Base-by-base conservation (phyloP, 768 basidiomycete genomes). In the Suillus ampliporus region DNA sequence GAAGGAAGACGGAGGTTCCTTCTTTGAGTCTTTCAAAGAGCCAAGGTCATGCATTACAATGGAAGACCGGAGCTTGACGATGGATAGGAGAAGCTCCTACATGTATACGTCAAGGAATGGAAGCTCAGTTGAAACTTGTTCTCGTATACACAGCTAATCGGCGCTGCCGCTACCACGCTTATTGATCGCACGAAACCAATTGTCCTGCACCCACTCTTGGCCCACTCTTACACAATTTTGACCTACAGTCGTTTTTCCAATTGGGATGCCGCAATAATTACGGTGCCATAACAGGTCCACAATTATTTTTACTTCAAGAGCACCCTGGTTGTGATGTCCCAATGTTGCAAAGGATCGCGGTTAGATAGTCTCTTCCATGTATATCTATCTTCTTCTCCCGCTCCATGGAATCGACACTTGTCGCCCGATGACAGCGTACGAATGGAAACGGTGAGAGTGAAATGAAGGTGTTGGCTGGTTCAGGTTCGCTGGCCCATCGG, bases 211-310 rank as follows among this genome's bases (percentile, higher is more conserved):
- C 31, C 31, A 31, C 31, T 31, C 31, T 31, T 31, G 31, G 17
- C 51, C 52, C 28, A 37, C 52, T 53, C 35, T 37, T 7, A 44
- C n/a, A n/a, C 43, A n/a, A 44, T 9, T 8, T 44, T 21, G 52
- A 23, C 35, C 52, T 31, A 23, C 17, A 15, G 13, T 26, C 5
- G 6, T 19, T 44, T 44, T 19, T n/a, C 46, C 35, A 54, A 37
- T 14, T 56, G 68, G 66, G 64, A 69, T 66, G 64, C 64, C 70
- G 64, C 68, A 46, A 67, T 73, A 69, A 74, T 74, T 65, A 61
- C 58, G 44, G 61, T 69, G 31, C 70, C 71, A 69, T 64, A 74
- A 73, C 34, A 4, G 28, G 46, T 8, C 7, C 9, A 50, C 15
- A 54, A 38, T 35, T 53, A 54, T 54, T 38, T 54, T 38, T 54